Base-by-base conservation (phyloP, 73 alveolate species). In the Paramecium tetraurelia region DNA sequence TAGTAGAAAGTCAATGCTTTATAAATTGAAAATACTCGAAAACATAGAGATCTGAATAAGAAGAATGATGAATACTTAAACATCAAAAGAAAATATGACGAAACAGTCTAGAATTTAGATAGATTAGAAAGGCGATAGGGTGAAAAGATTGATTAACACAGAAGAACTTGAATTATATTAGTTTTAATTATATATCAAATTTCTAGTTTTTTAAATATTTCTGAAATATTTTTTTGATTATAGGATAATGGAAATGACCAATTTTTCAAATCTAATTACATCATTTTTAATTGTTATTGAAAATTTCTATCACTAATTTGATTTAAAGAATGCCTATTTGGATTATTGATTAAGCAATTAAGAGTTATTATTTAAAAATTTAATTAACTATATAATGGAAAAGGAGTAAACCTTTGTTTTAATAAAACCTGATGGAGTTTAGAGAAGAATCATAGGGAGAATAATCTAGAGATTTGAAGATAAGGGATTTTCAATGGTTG, bases 341-440 rank as follows among this genome's bases (percentile, higher is more conserved):
- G 3, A 53, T 2, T 53, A 53, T n/a, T 0, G 8, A 40, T 7
- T 7, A 40, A 7, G 31, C n/a, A 18, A 48, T 48, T 18, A 53
- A 53, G 18, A 53, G 69, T 53, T 53, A 53, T 53, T 53, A 53
- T 18, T 53, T 53, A 53, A 53, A 53, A 2, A 4, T 53, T 53
- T 16, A 53, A 53, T 53, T 53, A 12, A 50, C 63, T 2, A 18
- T 22, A n/a, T 18, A 63, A 63, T 63, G 84, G 84, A 63, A 63
- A 63, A 68, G 22, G 97, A 96, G 87, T 92, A 96, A 85, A 95
- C 99, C 21, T 96, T 86, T 89, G 92, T 95, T 21, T 86, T 96
- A 97, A 93, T 96, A 70, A 96, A 96, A 93, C 99, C 99, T 46
- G 99, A 96, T 94, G 99, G 99, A 29, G 97, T 95, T 57, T 97